Evolutionary conservation across 2,329 filamentous ascomycete genomes (phyloP), one percentile per base, ranked within the genome.

Genomic region (Knoxdaviesia capensis): DNA sequence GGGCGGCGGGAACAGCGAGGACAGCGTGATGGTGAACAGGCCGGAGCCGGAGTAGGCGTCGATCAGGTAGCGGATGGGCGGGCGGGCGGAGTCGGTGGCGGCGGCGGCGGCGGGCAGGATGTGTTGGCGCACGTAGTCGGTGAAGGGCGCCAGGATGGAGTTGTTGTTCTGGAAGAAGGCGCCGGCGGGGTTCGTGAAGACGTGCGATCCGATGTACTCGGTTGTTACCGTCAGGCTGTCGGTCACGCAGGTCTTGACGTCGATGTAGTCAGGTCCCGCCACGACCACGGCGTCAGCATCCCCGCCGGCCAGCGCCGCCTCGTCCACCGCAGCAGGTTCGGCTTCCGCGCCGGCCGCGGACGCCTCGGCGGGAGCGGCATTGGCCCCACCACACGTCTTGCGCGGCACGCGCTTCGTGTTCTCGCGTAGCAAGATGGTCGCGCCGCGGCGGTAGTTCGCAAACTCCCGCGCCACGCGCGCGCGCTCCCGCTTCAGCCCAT

Each of bases 131-230:
- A 96, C 83, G 64, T 92, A 94, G 49, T 75, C 69, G 9, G 86
- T 93, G 60, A 96, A 93, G 10, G 66, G 62, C 31, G 83, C 76
- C 29, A 98, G 77, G 60, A 98, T 96, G 43, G 86, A 92, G 66
- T 96, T 96, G 71, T 98, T 98, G 69, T 98, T 98, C 56, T 98
- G 90, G 72, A 98, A 98, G 65, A 98, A 98, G 41, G 84, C 77
- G 45, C 87, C 87, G 7, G 90, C 90, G 3, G 82, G 84, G 63
- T 93, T 96, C 56, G 78, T 78, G 63, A 98, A 94, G 54, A 77
- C 66, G 63, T 80, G 90, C 57, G 76, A 63, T 54, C 80, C 84
- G 47, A 98, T 73, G 60, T 92, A 94, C 59, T 98, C 90, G 31
- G 81, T 87, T 4, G 82, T 78, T 41, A 70, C 81, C 48, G 72